phyloP scores from a whole-genome alignment of 768 basidiomycete species.

The Boletellus ananiceps region DNA sequence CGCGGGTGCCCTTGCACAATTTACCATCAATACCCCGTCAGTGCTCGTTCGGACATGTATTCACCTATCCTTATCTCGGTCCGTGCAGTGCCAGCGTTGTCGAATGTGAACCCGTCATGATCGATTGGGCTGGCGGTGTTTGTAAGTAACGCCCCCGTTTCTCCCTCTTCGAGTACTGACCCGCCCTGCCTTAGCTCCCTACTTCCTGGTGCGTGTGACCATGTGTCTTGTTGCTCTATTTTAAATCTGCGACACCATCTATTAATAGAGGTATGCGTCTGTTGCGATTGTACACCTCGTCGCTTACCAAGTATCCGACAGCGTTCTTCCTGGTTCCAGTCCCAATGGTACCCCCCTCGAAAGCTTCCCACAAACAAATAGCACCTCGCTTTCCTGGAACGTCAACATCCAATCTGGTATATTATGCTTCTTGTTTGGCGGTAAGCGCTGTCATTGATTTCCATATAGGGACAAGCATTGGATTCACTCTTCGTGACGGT shows the following conservation, averaged over 20 bases:
- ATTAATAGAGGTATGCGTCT: slow-evolving; percentile 36
- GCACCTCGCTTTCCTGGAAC: slow-evolving; percentile 49
- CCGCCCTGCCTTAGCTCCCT: slow-evolving; percentile 43
- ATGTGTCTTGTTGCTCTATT: neutral
- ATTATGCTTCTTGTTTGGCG: neutral
- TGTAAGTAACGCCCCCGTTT: slow-evolving; percentile 36
- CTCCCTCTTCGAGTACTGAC: neutral
- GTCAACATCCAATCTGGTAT: slow-evolving; percentile 47
- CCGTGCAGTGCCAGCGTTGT: slow-evolving; percentile 41
- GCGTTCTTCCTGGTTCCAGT: slow-evolving; percentile 50
- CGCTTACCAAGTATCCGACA: slow-evolving; percentile 20
- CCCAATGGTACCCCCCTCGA: slow-evolving; percentile 43
- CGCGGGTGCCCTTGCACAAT: slow-evolving; percentile 41
- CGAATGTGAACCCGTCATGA: slow-evolving; percentile 52
- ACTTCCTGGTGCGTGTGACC: slow-evolving; percentile 52
- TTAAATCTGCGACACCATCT: neutral
- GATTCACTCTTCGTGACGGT: slow-evolving; percentile 56
- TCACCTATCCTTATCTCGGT: slow-evolving; percentile 1
- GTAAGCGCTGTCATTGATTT: neutral
- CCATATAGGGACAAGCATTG: slow-evolving; percentile 45
- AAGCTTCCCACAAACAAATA: slow-evolving; percentile 39
- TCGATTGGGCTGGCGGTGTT: slow-evolving; percentile 55
- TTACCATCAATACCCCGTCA: slow-evolving; percentile 70
- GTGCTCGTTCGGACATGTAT: slow-evolving; percentile 23
- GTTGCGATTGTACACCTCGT: neutral